Evolutionary conservation across 345 rosid species (phyloP), one percentile per base, ranked within the genome.

Genomic region (Gossypium arboreum): DNA sequence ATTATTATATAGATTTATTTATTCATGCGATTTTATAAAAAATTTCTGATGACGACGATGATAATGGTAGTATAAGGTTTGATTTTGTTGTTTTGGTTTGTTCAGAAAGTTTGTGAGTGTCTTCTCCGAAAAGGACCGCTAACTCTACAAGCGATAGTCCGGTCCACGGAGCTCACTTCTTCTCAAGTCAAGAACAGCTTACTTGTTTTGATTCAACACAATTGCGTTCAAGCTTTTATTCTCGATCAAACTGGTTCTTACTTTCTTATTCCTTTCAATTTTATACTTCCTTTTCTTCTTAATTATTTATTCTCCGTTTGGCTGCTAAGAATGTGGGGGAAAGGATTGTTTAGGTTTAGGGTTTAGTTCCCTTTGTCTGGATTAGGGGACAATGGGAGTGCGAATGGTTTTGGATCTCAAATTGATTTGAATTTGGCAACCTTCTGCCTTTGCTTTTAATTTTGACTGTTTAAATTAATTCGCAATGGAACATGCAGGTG

Each of bases 101-200:
- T 39, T 15, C 90, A 95, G 98, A 93, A 86, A 87, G 94, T 91
- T 0, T 91, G 96, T 29, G 94, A 91, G 75, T 95, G 91, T 78
- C 92, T 91, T 68, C 92, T 95, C 73, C 84, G 87, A 1, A 86
- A 56, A 79, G 96, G 96, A 41, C 84, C 92, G 12, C 83, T 91
- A 47, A 78, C 84, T 0, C 76, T 86, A 27, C 85, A 76, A 63
- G 80, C 82, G 60, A 83, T 91, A 71, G 81, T 78, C 20, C 87
- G 90, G 24, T 68, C 76, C 75, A 81, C 89, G 0, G 88, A 87
- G 39, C 86, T 91, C 22, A 77, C 71, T 16, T 66, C 72, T 25
- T 55, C 75, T 25, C 82, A 88, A 82, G 91, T 92, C 71, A 91
- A 85, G 72, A 90, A 91, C 82, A 78, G 87, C 76, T 73, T 91